phyloP scores from a whole-genome alignment of 1,284 basidiomycete genomes.

The Volvariella volvacea region DNA sequence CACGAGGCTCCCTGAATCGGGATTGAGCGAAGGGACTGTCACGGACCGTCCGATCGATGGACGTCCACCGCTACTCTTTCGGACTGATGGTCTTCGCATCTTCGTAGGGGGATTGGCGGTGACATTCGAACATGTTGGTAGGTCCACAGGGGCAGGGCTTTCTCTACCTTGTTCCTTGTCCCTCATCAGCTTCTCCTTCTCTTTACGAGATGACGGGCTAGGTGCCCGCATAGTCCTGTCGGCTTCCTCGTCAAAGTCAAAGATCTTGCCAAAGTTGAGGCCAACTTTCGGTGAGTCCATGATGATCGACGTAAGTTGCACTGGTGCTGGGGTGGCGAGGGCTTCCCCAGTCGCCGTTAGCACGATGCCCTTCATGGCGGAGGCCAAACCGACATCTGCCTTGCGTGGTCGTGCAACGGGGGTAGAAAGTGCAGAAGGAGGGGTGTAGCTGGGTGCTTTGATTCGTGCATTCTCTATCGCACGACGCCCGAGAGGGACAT shows the following conservation, averaged over 20 bases:
- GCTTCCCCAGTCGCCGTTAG: slow-evolving; percentile 68
- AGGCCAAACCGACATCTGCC: slow-evolving; percentile 25
- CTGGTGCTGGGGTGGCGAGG: slow-evolving; percentile 60
- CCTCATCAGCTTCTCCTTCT: slow-evolving; percentile 19
- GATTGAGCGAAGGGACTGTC: slow-evolving; percentile 10
- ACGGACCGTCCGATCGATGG: slow-evolving; percentile 16
- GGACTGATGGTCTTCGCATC: slow-evolving; percentile 36
- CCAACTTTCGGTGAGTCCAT: slow-evolving; percentile 57
- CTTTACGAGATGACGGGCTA: slow-evolving; percentile 32
- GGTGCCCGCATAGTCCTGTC: slow-evolving; percentile 25
- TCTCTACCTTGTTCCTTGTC: too few species aligned
- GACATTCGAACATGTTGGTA: background rate
- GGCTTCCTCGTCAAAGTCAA: slow-evolving; percentile 49
- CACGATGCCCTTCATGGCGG: slow-evolving; percentile 79
- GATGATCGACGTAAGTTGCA: slow-evolving; percentile 58
- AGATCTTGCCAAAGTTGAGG: slow-evolving; percentile 68
- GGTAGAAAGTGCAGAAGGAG: slow-evolving; percentile 2
- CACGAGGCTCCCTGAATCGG: slow-evolving; percentile 1
- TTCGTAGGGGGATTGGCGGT: slow-evolving; percentile 27
- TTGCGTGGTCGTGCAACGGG: background rate
- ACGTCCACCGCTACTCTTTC: slow-evolving; percentile 12
- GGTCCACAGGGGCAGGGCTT: too few species aligned
- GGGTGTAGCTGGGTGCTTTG: too few species aligned
- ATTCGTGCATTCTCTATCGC: slow-evolving; percentile 12
- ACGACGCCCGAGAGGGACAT: slow-evolving; percentile 20